phyloP scores from a whole-genome alignment of 306 rosid genomes.

The Castanea sativa region DNA sequence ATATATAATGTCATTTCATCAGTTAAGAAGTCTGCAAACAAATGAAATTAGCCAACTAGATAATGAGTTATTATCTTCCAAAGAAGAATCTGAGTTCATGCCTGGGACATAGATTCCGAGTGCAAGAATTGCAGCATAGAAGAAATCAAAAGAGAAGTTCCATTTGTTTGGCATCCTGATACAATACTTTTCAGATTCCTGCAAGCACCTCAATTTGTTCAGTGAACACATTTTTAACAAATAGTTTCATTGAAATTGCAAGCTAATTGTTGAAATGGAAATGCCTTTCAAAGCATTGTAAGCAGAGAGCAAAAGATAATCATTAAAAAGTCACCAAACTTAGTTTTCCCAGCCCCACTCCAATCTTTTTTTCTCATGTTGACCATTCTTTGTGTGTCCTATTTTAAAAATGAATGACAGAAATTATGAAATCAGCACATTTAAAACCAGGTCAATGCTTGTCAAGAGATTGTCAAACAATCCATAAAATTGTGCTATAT shows the following conservation, averaged over 20 bases:
- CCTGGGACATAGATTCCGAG: constrained; percentile 73
- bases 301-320: background rate
- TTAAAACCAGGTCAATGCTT: background rate
- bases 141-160: constrained; percentile 79
- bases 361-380: background rate
- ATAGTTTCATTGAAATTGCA: background rate
- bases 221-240: background rate
- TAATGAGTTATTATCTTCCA: background rate
- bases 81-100: constrained; percentile 27
- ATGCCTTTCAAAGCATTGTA: background rate
- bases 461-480: background rate
- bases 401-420: background rate
- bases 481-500: background rate
- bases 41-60: background rate
- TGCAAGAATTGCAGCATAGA: constrained; percentile 41
- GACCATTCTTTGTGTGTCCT: background rate
- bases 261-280: background rate
- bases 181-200: constrained; percentile 69
- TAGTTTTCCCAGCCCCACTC: background rate
- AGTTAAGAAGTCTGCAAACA: constrained; percentile 1
- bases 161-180: constrained; percentile 82
- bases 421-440: background rate
- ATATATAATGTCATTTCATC: constrained; percentile 15
- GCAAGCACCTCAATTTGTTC: constrained; percentile 21
- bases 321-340: background rate